Conservation (phyloP, 2,329 filamentous ascomycete species). For the Colletotrichum agaves region DNA sequence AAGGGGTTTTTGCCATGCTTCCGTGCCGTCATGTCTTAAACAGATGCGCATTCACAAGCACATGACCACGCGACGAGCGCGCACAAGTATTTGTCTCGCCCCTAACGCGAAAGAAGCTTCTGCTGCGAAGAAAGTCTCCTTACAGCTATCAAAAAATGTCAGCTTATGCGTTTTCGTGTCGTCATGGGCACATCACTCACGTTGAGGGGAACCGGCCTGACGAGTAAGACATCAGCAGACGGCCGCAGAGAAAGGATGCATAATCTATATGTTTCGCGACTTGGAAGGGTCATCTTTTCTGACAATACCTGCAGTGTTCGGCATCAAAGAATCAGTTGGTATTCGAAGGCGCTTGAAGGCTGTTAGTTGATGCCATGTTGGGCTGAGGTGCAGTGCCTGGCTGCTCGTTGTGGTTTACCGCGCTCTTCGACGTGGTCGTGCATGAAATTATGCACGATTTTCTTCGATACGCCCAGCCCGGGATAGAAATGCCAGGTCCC, state of each 20-base stretch:
- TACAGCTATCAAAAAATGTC: not conserved
- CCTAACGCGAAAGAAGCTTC: not conserved
- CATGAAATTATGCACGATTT: constrained; percentile 3
- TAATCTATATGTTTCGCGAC: not conserved
- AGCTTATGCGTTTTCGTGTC: constrained; percentile 13
- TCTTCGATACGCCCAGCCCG: not conserved
- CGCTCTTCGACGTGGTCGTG: not conserved
- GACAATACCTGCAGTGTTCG: constrained; percentile 10
- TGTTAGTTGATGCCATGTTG: not conserved
- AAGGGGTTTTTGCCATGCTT: constrained; percentile 14
- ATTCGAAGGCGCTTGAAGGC: not conserved
- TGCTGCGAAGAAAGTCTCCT: not conserved
- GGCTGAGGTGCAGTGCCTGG: not conserved
- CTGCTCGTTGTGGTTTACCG: not conserved
- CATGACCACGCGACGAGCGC: constrained; percentile 16
- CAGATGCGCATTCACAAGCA: constrained; percentile 12
- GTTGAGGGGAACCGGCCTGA: not conserved
- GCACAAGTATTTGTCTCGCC: not conserved
- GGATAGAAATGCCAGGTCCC: not conserved
- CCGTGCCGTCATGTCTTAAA: constrained; percentile 7
- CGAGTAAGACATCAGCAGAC: constrained; percentile 21
- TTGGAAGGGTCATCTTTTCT: not conserved
- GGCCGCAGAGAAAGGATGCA: constrained; percentile 13
- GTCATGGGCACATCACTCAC: constrained; percentile 5
- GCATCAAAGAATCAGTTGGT: not conserved